phyloP scores from a whole-genome alignment of 257 asterid genomes.

The Solanum commersonii region DNA sequence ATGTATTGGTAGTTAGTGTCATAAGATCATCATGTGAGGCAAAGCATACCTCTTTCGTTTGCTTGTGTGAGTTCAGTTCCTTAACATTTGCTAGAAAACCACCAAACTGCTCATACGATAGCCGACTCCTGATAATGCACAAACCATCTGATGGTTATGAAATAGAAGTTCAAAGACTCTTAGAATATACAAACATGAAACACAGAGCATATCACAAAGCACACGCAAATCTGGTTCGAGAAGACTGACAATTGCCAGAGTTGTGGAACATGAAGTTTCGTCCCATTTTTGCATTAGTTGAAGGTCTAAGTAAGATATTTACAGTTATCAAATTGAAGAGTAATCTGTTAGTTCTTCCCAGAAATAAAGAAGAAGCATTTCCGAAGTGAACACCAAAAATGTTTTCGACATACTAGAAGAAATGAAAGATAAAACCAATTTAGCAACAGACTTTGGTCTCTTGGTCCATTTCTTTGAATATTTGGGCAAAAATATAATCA shows the following conservation, averaged over 20 bases:
- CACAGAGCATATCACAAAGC: neutral
- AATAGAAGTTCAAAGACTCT: neutral
- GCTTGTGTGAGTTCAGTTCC: slow-evolving; percentile 89
- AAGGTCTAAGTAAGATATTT: neutral
- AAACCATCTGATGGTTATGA: neutral
- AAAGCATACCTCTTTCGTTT: slow-evolving; percentile 67
- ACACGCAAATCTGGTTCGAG: neutral
- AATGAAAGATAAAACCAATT: neutral
- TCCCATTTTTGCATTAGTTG: neutral
- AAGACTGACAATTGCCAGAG: neutral
- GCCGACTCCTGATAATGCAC: slow-evolving; percentile 41
- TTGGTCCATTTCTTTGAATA: neutral
- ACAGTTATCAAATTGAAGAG: neutral
- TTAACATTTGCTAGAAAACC: slow-evolving; percentile 89
- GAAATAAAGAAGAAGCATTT: neutral
- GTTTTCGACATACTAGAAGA: neutral
- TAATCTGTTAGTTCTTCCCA: neutral
- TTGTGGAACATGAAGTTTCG: neutral
- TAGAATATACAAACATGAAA: neutral
- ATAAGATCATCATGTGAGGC: neutral
- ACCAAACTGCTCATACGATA: slow-evolving; percentile 88
- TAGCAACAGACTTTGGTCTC: neutral
- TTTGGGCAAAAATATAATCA: neutral
- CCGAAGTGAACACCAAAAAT: neutral
- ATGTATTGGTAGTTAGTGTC: neutral